phyloP scores from a whole-genome alignment of 2,329 filamentous ascomycete species.

The Alternaria sp. region DNA sequence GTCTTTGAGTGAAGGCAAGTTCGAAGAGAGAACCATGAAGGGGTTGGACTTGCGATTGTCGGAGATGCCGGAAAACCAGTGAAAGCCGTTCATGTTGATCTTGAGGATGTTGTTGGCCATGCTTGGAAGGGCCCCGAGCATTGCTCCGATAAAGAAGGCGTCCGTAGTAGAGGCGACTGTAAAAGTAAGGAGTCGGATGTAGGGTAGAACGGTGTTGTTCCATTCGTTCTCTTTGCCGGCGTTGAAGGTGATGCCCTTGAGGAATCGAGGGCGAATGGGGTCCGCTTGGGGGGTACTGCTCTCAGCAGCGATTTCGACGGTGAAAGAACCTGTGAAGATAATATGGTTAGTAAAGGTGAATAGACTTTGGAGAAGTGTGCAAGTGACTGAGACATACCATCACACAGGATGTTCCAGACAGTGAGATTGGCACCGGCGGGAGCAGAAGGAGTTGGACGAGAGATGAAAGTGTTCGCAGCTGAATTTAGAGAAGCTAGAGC shows the following conservation, averaged over 20 bases:
- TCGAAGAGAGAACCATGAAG: slow-evolving; percentile 84
- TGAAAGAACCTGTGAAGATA: slow-evolving; percentile 12
- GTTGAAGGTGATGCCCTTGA: slow-evolving; percentile 12
- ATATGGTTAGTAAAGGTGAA: background rate
- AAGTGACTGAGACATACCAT: background rate
- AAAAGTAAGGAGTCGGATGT: slow-evolving; percentile 24
- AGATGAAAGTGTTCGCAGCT: too few species aligned
- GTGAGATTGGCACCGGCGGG: background rate
- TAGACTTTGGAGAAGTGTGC: background rate
- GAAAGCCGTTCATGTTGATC: slow-evolving; percentile 56
- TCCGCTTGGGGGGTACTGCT: slow-evolving; percentile 13
- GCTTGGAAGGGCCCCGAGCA: slow-evolving; percentile 19
- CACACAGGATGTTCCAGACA: slow-evolving; percentile 1
- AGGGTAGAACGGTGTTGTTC: slow-evolving; percentile 23
- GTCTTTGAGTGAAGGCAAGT: slow-evolving; percentile 80
- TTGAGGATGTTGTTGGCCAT: slow-evolving; percentile 37
- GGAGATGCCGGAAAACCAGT: slow-evolving; percentile 71
- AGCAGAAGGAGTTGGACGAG: background rate
- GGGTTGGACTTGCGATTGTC: slow-evolving; percentile 87
- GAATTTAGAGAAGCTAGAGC: background rate
- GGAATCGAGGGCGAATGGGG: slow-evolving; percentile 24
- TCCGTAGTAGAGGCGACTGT: slow-evolving; percentile 24
- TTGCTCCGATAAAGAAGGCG: slow-evolving; percentile 15
- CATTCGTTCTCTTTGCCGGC: slow-evolving; percentile 11
- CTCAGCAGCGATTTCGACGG: slow-evolving; percentile 23